A percentile compares a stretch with the other conserved stretches of the same genome.
Conservation (phyloP, 1,139 yeast genomes). For the Hemisphaericaspora xylofermentans region DNA sequence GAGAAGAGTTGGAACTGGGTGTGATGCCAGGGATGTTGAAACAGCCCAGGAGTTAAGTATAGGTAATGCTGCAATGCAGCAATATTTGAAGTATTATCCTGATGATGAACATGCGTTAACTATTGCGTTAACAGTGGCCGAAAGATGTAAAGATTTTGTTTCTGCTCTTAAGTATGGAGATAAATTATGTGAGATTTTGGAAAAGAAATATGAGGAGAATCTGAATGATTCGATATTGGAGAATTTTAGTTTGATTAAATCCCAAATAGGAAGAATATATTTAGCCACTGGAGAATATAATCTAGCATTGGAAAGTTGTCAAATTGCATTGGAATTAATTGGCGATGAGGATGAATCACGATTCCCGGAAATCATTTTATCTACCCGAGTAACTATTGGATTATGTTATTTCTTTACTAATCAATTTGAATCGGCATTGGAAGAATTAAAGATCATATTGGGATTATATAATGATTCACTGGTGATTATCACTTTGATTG, state of each 20-base stretch:
- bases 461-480: slow-evolving; percentile 44
- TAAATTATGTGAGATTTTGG: slow-evolving; percentile 50
- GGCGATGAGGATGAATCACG: slow-evolving; percentile 30
- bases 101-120: slow-evolving; percentile 61
- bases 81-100: slow-evolving; percentile 68
- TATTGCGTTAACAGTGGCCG: slow-evolving; percentile 59
- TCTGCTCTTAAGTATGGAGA: slow-evolving; percentile 51
- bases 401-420: slow-evolving; percentile 62
- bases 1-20: slow-evolving; percentile 35
- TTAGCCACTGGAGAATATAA: slow-evolving; percentile 59
- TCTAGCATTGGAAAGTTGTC: slow-evolving; percentile 61
- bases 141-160: slow-evolving; percentile 64
- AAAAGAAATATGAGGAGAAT: slow-evolving; percentile 54
- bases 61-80: slow-evolving; percentile 71
- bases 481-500: slow-evolving; percentile 68
- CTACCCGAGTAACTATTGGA: slow-evolving; percentile 70
- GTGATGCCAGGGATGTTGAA: slow-evolving; percentile 53
- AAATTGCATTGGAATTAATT: slow-evolving; percentile 53
- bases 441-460: slow-evolving; percentile 62
- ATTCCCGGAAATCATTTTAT: slow-evolving; percentile 32
- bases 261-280: slow-evolving; percentile 69
- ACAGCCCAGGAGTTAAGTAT: slow-evolving; percentile 65
- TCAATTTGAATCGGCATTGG: slow-evolving; percentile 63
- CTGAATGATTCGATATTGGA: slow-evolving; percentile 50
- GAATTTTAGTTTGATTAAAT: slow-evolving; percentile 57